These are phyloP conservation scores for Lathyrus aphaca DNA, from an alignment of 306 rosid species.

Conservation along the genomic window DNA sequence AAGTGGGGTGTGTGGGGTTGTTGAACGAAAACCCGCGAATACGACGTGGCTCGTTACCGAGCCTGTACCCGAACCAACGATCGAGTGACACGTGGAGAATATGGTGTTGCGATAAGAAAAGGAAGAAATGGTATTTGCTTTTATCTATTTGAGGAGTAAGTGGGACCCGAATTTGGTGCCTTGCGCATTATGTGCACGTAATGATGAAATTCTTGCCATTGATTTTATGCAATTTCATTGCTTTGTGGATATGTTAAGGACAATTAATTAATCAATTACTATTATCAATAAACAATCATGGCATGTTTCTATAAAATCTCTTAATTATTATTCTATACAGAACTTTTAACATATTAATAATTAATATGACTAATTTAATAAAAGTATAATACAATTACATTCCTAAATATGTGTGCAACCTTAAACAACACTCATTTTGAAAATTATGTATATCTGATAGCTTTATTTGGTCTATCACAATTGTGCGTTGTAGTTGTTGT, in stretches of 20 bases:
- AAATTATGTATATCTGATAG: too few species aligned
- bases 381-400: too few species aligned
- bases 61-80: constrained; percentile 43
- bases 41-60: constrained; percentile 48
- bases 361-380: too few species aligned
- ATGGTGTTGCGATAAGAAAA: background rate
- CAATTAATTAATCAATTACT: too few species aligned
- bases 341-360: too few species aligned
- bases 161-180: constrained; percentile 7
- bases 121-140: background rate
- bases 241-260: background rate
- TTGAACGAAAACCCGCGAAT: constrained; percentile 23
- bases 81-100: constrained; percentile 49
- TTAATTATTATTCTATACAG: too few species aligned
- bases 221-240: background rate
- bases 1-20: constrained; percentile 12
- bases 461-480: too few species aligned
- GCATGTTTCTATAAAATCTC: too few species aligned
- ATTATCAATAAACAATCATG: background rate
- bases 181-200: constrained; percentile 6
- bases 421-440: too few species aligned
- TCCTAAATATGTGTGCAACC: too few species aligned
- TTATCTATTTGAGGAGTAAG: background rate
- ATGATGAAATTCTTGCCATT: background rate
- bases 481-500: too few species aligned